These are phyloP conservation scores for Blechomonas ayalai DNA, from an alignment of 208 protist genomes.

Conservation along the genomic window DNA sequence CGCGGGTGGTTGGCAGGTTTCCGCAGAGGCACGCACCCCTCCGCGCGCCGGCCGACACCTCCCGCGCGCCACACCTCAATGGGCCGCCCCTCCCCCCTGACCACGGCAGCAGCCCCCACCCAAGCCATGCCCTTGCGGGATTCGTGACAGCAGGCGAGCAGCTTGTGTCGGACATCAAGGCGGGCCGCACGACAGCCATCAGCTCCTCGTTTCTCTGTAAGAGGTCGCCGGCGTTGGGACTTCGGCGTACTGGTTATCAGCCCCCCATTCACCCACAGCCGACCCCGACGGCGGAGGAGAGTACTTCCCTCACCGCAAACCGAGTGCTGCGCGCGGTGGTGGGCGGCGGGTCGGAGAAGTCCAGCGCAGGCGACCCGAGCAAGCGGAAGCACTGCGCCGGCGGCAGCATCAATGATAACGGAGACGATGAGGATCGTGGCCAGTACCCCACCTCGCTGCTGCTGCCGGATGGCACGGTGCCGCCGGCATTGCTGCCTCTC, in stretches of 20 bases:
- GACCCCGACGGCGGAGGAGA: slow-evolving; percentile 2
- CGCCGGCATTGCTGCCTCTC: slow-evolving; percentile 41
- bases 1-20: too few relatives aligned
- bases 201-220: slow-evolving; percentile 26
- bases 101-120: neutral
- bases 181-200: slow-evolving; percentile 24
- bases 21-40: too few relatives aligned
- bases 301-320: neutral
- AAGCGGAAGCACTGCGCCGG: neutral
- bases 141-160: slow-evolving; percentile 63
- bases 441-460: slow-evolving; percentile 53
- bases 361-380: neutral
- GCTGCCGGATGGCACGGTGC: slow-evolving; percentile 62
- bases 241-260: slow-evolving; percentile 49
- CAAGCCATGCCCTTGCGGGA: too few relatives aligned
- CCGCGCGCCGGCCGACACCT: too few relatives aligned
- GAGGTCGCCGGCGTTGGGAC: slow-evolving; percentile 46
- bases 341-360: neutral
- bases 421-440: slow-evolving; percentile 16
- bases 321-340: slow-evolving; percentile 1
- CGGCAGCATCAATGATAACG: slow-evolving; percentile 2
- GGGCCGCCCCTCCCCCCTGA: too few relatives aligned
- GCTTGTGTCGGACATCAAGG: slow-evolving; percentile 32
- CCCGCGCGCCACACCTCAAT: too few relatives aligned
- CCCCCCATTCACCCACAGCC: slow-evolving; percentile 43